phyloP scores from a whole-genome alignment of 2,329 filamentous ascomycete species.

The Diplocarpon mali region DNA sequence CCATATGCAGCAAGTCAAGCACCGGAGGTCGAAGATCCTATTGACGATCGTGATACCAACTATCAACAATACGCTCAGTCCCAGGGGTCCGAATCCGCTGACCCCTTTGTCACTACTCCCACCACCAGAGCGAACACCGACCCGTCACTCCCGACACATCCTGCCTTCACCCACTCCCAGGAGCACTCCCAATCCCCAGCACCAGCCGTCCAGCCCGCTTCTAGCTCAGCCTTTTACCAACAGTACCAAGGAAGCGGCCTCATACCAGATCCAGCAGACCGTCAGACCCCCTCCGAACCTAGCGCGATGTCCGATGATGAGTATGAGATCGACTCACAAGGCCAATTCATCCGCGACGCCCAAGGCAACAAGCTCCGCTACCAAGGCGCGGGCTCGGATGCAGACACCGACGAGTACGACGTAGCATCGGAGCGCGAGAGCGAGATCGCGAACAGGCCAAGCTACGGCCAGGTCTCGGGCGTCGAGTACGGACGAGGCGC shows the following conservation, averaged over 20 bases:
- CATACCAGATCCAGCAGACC: conserved; percentile 17
- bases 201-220: conserved; percentile 33
- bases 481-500: conserved; percentile 21
- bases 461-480: conserved; percentile 20
- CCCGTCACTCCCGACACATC: conserved; percentile 16
- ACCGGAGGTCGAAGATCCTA: conserved; percentile 16
- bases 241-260: conserved; percentile 29
- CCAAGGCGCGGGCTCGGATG: conserved; percentile 37
- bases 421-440: conserved; percentile 25
- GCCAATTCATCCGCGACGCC: conserved; percentile 49
- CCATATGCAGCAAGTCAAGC: conserved; percentile 28
- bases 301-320: conserved; percentile 50
- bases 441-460: conserved; percentile 18
- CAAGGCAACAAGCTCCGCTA: conserved; percentile 47
- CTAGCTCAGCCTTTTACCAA: conserved; percentile 33
- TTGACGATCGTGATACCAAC: conserved; percentile 17
- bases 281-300: conserved; percentile 28
- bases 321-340: conserved; percentile 52
- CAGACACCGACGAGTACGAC: conserved; percentile 47
- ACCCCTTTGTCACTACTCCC: conserved; percentile 22
- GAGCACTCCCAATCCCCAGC: conserved; percentile 31
- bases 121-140: conserved; percentile 10
- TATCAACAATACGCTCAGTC: conserved; percentile 23
- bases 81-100: conserved; percentile 29
- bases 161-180: conserved; percentile 19